Evolutionary conservation across 2,329 filamentous ascomycete species (phyloP), one percentile per base, ranked within the genome.

Genomic region (Claviceps fusiformis): DNA sequence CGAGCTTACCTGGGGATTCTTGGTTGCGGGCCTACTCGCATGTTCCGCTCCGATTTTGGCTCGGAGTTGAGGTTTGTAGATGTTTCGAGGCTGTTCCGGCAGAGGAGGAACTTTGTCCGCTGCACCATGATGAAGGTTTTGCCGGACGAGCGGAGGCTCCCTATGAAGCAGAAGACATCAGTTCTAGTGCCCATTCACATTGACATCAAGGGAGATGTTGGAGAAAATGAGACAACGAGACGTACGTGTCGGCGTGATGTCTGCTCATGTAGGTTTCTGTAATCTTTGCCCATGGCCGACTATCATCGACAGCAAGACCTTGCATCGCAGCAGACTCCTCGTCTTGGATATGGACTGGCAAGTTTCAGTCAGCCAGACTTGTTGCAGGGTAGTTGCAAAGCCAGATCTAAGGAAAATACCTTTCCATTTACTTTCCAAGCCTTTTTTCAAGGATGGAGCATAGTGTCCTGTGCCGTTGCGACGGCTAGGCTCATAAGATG

Each of bases 311-410:
- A 8, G 54, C 47, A 0, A 64, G 58, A 17, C 63, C 63, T 37
- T 62, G 44, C 50, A 63, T 59, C 48, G 62, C 58, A 13, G 57
- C 54, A 2, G 62, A 57, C 29, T 64, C 63, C 24, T 60, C 60
- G 24, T 64, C 63, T 3, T 56, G 27, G 13, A 64, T 59, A 17
- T 54, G 31, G 3, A 56, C 63, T 64, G 43, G 29, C 3, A 15
- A 35, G 3, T 24, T 15, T 6, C 43, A 3, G 47, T 59, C 27
- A 59, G 52, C 15, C 17, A 37, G 27, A 2, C 2, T 11, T 5
- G 11, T 27, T 15, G 5, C 19, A 19, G 11, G 35, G 29, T 3
- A 5, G 10, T 9, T 7, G 24, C 8, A 7, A 31, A 19, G 5
- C 11, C 13, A 39, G 8, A 4, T 3, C 15, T 7, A 29, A 47